These are phyloP conservation scores for Hanseniaspora sp. DNA, from an alignment of 1,139 yeast species.

Conservation along the genomic window DNA sequence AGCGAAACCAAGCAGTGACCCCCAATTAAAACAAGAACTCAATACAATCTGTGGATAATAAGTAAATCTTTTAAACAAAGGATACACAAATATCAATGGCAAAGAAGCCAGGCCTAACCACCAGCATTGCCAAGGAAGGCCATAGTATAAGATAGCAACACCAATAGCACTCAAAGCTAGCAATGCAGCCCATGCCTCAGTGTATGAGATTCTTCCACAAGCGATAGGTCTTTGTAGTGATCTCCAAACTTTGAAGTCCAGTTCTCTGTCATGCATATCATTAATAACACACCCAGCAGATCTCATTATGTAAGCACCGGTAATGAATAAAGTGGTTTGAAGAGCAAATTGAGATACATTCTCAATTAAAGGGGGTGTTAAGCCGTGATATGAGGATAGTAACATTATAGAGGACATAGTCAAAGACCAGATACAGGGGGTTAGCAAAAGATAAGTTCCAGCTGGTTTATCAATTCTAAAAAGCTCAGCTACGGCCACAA, in stretches of 20 bases:
- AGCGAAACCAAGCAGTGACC: slow-evolving; percentile 85
- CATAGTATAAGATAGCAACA: slow-evolving; percentile 48
- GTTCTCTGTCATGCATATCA: slow-evolving; percentile 70
- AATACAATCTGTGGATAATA: slow-evolving; percentile 85
- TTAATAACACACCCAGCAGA: slow-evolving; percentile 97
- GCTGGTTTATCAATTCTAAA: slow-evolving; percentile 90
- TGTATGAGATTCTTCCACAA: slow-evolving; percentile 63
- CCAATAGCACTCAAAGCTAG: slow-evolving; percentile 70
- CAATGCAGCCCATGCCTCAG: slow-evolving; percentile 63
- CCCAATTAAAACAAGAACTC: slow-evolving; percentile 87
- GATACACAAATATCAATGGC: slow-evolving; percentile 74
- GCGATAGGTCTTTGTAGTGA: slow-evolving; percentile 87
- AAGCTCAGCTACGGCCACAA: slow-evolving; percentile 84
- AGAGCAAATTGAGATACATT: slow-evolving; percentile 30
- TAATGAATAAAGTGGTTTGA: slow-evolving; percentile 42
- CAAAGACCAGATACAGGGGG: slow-evolving; percentile 57
- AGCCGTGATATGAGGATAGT: slow-evolving; percentile 34
- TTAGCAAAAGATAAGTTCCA: slow-evolving; percentile 70
- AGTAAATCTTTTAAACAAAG: slow-evolving; percentile 84
- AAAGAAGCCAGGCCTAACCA: slow-evolving; percentile 70
- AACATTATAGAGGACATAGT: slow-evolving; percentile 69
- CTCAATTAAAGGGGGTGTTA: slow-evolving; percentile 39
- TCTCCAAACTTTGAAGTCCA: slow-evolving; percentile 77
- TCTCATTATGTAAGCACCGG: slow-evolving; percentile 84
- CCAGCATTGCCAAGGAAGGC: slow-evolving; percentile 74